Conservation (phyloP, 2,329 filamentous ascomycete species). For the Alternaria sp. region DNA sequence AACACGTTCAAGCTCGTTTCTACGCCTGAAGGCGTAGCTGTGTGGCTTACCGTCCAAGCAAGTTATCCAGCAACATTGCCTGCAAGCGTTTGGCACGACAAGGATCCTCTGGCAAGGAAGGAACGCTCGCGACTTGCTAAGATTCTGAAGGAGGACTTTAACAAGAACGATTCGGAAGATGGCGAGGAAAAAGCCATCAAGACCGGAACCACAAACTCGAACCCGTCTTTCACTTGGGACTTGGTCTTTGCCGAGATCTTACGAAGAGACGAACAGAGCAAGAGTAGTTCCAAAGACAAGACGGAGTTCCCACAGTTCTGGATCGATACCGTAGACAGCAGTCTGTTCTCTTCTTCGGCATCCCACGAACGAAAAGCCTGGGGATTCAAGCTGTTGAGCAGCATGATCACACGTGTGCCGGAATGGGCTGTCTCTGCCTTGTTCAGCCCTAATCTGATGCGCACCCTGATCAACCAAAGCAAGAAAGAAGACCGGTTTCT, state of each 20-base stretch:
- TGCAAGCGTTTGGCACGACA: constrained; percentile 72
- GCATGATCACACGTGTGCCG: constrained; percentile 66
- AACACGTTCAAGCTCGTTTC: constrained; percentile 71
- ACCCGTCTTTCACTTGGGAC: constrained; percentile 88
- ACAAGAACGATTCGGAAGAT: constrained; percentile 57
- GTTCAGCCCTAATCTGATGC: constrained; percentile 84
- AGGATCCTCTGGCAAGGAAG: constrained; percentile 73
- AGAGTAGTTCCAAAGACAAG: constrained; percentile 43
- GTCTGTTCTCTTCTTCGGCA: constrained; percentile 79
- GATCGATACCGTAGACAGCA: constrained; percentile 84
- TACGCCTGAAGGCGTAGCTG: constrained; percentile 85
- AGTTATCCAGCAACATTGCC: constrained; percentile 70
- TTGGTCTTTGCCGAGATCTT: constrained; percentile 65
- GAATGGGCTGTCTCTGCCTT: constrained; percentile 61
- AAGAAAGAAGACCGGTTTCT: constrained; percentile 44
- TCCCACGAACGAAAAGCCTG: constrained; percentile 91
- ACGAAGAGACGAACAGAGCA: constrained; percentile 27
- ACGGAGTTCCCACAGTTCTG: constrained; percentile 77
- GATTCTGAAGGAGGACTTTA: constrained; percentile 77
- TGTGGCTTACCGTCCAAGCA: constrained; percentile 77
- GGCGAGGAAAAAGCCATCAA: constrained; percentile 56
- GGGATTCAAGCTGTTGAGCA: constrained; percentile 86
- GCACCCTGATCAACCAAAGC: constrained; percentile 49
- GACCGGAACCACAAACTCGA: constrained; percentile 78
- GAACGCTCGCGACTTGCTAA: constrained; percentile 73